Conservation (phyloP, 2,329 filamentous ascomycete species). For the Cytospora leucostoma region DNA sequence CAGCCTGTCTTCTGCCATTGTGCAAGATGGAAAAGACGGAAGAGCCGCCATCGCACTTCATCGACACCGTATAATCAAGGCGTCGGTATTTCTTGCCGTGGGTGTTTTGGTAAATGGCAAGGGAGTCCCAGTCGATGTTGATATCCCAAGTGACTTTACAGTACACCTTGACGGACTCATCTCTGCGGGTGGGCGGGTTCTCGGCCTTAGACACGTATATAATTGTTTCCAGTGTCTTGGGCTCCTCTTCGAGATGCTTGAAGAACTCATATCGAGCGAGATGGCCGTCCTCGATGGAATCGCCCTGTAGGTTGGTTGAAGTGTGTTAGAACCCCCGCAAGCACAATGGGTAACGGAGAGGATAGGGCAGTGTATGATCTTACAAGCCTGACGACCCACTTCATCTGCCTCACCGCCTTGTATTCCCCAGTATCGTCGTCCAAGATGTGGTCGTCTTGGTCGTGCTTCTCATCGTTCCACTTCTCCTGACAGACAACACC, state of each 20-base stretch:
- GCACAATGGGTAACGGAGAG: too few species aligned
- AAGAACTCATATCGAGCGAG: conserved; percentile 1
- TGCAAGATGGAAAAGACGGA: conserved; percentile 28
- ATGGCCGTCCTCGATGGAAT: neutral
- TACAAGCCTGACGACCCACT: conserved; percentile 29
- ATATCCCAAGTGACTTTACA: conserved; percentile 26
- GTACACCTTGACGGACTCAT: conserved; percentile 8
- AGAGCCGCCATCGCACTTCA: conserved; percentile 25
- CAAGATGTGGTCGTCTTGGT: conserved; percentile 15
- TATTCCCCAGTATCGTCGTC: neutral
- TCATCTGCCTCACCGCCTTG: conserved; percentile 26
- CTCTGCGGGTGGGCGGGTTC: conserved; percentile 1
- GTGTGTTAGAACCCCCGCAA: neutral
- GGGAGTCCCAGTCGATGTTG: conserved; percentile 7
- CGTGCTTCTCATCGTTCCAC: conserved; percentile 17
- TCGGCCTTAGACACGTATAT: conserved; percentile 14
- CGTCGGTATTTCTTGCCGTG: conserved; percentile 1
- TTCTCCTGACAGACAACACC: conserved; percentile 6
- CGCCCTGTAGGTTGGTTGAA: neutral
- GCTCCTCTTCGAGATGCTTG: neutral
- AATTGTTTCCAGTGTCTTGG: neutral
- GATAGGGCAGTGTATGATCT: neutral
- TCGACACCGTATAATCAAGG: conserved; percentile 23
- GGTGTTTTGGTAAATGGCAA: conserved; percentile 17
- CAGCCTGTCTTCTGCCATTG: conserved; percentile 22